These are phyloP conservation scores for Brettanomyces sp. DNA, from an alignment of 805 yeast genomes.

Conservation along the genomic window DNA sequence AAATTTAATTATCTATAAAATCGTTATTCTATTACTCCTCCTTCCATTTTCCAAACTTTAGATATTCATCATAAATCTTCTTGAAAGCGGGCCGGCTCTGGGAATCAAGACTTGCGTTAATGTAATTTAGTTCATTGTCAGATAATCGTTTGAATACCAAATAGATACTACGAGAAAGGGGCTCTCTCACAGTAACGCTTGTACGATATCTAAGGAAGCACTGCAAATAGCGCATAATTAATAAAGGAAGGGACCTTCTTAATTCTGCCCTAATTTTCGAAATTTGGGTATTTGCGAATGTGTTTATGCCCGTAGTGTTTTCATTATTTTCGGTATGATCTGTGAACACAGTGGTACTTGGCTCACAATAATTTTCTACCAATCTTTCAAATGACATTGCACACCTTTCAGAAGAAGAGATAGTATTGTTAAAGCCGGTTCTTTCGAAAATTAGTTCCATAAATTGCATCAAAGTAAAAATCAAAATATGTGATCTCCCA, in stretches of 20 bases:
- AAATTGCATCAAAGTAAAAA: conserved; percentile 37
- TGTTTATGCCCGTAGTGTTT: conserved; percentile 8
- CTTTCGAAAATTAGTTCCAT: conserved; percentile 35
- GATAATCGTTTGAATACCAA: conserved; percentile 63
- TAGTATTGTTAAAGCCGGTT: conserved; percentile 1
- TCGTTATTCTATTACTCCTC: conserved; percentile 30
- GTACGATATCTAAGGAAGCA: conserved; percentile 43
- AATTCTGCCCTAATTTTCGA: conserved; percentile 48
- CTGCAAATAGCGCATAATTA: conserved; percentile 51
- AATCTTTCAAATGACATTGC: conserved; percentile 49
- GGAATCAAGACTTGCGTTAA: conserved; percentile 57
- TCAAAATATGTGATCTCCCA: conserved; percentile 63
- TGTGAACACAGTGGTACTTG: conserved; percentile 28
- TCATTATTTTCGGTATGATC: conserved; percentile 6
- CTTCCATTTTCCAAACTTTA: conserved; percentile 74
- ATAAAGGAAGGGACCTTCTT: conserved; percentile 51
- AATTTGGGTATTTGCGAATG: conserved; percentile 42
- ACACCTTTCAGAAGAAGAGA: conserved; percentile 21
- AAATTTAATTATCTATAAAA: no score
- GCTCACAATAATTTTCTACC: conserved; percentile 65
- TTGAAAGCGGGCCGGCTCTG: conserved; percentile 63
- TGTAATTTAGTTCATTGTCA: conserved; percentile 49
- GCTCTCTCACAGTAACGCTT: conserved; percentile 34
- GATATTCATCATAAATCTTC: conserved; percentile 62
- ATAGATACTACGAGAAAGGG: conserved; percentile 47